Percentiles rank a stretch among this genome's conserved stretches.
Evolutionary conservation across 768 basidiomycete species (phyloP).

Genomic region (Tylopilus cervinicoccineus): DNA sequence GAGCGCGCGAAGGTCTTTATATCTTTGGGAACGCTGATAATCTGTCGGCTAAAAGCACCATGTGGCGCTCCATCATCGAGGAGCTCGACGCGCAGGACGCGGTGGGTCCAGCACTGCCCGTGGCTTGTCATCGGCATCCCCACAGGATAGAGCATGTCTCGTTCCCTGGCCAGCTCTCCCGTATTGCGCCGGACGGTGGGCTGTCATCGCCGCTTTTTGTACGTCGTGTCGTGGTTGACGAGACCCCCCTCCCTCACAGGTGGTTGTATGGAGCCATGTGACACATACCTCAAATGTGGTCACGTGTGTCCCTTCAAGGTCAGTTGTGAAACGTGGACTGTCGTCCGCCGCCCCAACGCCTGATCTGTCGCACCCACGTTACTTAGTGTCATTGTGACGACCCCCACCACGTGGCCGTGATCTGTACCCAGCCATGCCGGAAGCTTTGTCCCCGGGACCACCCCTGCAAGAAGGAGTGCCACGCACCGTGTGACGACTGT

Average conservation of each 20-base stretch:
- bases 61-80: constrained; percentile 59
- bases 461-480: constrained; percentile 54
- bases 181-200: constrained; percentile 55
- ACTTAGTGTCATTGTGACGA: constrained; percentile 60
- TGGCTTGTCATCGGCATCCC: constrained; percentile 55
- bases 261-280: constrained; percentile 60
- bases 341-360: too few species aligned
- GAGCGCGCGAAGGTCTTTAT: constrained; percentile 70
- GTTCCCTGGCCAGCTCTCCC: constrained; percentile 47
- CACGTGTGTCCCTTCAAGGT: constrained; percentile 64
- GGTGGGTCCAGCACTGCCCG: constrained; percentile 51
- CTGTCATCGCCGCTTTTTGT: background rate
- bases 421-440: constrained; percentile 47
- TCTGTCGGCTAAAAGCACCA: constrained; percentile 44
- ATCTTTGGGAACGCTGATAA: constrained; percentile 66
- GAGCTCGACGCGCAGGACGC: constrained; percentile 46
- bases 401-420: constrained; percentile 44
- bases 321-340: too few species aligned
- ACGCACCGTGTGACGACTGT: constrained; percentile 51
- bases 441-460: constrained; percentile 52
- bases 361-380: background rate
- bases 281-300: constrained; percentile 51
- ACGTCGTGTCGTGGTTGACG: background rate
- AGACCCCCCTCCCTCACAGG: constrained; percentile 43
- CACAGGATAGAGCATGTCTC: constrained; percentile 39